Evolutionary conservation across 768 basidiomycete species (phyloP).

Genomic region (Glaciozyma antarctica): DNA sequence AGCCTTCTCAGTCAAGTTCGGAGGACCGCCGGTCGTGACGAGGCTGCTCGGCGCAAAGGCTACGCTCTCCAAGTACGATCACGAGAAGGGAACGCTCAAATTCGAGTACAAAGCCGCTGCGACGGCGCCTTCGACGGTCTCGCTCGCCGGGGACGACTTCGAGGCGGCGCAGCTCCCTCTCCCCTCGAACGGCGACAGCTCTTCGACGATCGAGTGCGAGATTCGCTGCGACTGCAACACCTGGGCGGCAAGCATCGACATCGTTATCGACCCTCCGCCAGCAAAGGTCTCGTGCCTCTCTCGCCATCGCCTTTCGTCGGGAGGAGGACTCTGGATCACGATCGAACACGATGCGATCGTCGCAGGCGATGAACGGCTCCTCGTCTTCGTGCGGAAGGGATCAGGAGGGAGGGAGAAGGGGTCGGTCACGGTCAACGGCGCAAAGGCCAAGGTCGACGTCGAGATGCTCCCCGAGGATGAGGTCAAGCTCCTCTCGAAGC

Average conservation of each 20-base stretch:
- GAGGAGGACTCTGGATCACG: constrained; percentile 90
- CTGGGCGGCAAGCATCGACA: constrained; percentile 60
- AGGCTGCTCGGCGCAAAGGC: constrained; percentile 66
- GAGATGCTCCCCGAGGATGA: constrained; percentile 82
- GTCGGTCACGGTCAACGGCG: constrained; percentile 53
- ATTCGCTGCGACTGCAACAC: constrained; percentile 26
- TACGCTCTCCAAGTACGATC: constrained; percentile 64
- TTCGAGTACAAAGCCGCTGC: constrained; percentile 60
- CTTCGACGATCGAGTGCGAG: constrained; percentile 29
- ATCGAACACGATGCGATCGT: constrained; percentile 72
- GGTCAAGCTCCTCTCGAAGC: constrained; percentile 67
- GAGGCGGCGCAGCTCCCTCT: constrained; percentile 38
- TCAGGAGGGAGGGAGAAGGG: constrained; percentile 2
- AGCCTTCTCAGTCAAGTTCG: constrained; percentile 89
- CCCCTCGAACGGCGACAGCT: background rate
- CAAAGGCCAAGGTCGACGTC: constrained; percentile 69
- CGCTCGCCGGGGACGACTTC: constrained; percentile 36
- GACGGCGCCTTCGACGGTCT: background rate
- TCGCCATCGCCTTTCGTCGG: constrained; percentile 77
- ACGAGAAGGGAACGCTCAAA: constrained; percentile 68
- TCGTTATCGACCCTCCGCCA: constrained; percentile 88
- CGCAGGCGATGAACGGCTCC: constrained; percentile 8
- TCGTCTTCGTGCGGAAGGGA: constrained; percentile 12
- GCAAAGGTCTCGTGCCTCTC: constrained; percentile 69
- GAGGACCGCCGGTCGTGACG: constrained; percentile 86